Evolutionary conservation across 2,329 filamentous ascomycete species (phyloP).

Genomic region (Leptographium radiaticola): DNA sequence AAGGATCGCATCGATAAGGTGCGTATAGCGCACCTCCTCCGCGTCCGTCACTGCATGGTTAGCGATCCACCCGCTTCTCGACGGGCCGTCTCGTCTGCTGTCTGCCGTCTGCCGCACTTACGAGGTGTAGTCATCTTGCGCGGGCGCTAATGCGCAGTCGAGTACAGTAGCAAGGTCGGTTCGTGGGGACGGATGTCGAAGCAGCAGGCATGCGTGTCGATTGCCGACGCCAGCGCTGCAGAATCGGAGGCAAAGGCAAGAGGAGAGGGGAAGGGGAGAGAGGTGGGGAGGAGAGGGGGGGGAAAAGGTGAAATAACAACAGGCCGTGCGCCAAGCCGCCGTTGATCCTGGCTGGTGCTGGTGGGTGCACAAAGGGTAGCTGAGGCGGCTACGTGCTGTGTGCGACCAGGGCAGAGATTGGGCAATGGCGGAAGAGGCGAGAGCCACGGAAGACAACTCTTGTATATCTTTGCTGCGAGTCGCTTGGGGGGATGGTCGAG

Average conservation of each 20-base stretch:
- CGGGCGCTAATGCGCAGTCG: background rate
- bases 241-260: background rate
- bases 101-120: background rate
- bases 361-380: background rate
- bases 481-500: too few species aligned
- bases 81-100: background rate
- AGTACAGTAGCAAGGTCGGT: background rate
- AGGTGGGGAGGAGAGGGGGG: background rate
- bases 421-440: background rate
- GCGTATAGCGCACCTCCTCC: constrained; percentile 39
- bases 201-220: background rate
- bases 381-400: background rate
- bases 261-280: background rate
- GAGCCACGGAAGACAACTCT: too few species aligned
- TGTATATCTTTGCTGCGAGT: too few species aligned
- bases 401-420: background rate
- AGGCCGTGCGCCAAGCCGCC: too few species aligned
- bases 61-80: background rate
- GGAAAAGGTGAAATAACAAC: background rate
- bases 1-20: constrained; percentile 48
- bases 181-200: background rate
- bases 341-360: background rate
- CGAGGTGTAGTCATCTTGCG: background rate
- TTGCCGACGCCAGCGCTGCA: background rate
- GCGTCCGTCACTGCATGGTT: constrained; percentile 30